Conservation (phyloP, 108 stramenopile genomes). For the Fistulifera pelliculosa region DNA sequence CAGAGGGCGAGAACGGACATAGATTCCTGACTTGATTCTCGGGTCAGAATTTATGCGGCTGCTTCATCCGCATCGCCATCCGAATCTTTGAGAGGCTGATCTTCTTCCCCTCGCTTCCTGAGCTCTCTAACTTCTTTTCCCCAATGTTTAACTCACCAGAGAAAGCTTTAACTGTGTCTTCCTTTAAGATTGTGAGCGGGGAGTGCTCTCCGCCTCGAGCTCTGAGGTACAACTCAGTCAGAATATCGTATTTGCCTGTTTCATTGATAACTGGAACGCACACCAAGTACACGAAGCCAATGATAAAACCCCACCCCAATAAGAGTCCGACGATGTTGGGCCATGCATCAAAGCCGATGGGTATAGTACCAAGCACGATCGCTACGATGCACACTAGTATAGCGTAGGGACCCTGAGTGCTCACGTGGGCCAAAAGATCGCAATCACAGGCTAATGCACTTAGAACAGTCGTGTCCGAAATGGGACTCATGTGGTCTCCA, state of each 20-base stretch:
- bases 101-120: neutral
- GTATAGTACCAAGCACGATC: slow-evolving; percentile 20
- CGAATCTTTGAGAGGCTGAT: neutral
- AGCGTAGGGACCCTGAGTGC: slow-evolving; percentile 67
- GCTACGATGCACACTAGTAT: slow-evolving; percentile 24
- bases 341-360: slow-evolving; percentile 25
- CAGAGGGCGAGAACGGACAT: no score
- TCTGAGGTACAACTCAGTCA: slow-evolving; percentile 9
- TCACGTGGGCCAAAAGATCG: slow-evolving; percentile 43
- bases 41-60: no score
- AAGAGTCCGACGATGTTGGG: slow-evolving; percentile 29
- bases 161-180: neutral
- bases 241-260: slow-evolving; percentile 21
- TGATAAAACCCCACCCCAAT: slow-evolving; percentile 12
- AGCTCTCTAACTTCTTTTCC: neutral
- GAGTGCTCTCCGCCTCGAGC: neutral
- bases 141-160: neutral
- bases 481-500: slow-evolving; percentile 67
- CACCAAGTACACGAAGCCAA: slow-evolving; percentile 20
- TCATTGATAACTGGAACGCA: slow-evolving; percentile 20
- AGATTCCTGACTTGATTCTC: no score
- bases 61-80: neutral
- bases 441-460: slow-evolving; percentile 46
- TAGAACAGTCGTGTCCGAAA: slow-evolving; percentile 71
- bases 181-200: neutral